Base-by-base conservation (phyloP, 768 basidiomycete genomes). In the Hemileccinum rubropunctum region DNA sequence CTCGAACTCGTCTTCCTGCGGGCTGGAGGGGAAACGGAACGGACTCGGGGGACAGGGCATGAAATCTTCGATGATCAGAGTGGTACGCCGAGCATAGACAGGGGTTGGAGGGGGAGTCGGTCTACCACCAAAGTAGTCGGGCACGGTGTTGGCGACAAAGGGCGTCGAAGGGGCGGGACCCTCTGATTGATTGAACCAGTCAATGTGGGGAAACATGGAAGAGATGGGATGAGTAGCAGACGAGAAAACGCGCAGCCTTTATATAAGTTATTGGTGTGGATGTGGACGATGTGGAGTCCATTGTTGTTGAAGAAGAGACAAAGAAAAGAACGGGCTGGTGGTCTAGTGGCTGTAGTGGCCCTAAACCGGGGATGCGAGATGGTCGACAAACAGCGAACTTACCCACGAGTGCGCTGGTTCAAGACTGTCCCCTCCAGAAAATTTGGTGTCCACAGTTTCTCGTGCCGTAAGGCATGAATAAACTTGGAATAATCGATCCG, bases 371-470 rank as follows among this genome's bases (percentile, higher is more conserved):
- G 83, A 89, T 90, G 86, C 74, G 82, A 73, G 76, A 79, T 77
- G 79, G 77, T 70, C 69, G 69, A 53, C 20, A 71, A n/a, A 72
- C 86, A 80, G 81, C 86, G 79, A 67, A 56, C 38, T 67, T 59
- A 69, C 69, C 72, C 79, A 76, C 73, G 68, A 78, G 88, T 81
- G 88, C 88, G 88, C 88, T 87, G 83, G 85, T 89, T 90, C 88
- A 86, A 90, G 86, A 78, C 86, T 79, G 82, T 83, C 85, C 85
- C 86, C 88, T 89, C 87, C 86, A 82, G 88, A 91, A 88, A 90
- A 89, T 85, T 91, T 89, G 87, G 88, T 86, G 71, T 77, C 80
- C 83, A 80, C 79, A 54, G 77, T 77, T 70, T 74, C 73, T 77
- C 80, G 75, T 70, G 53, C 67, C 77, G 82, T 71, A 90, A 83